Percentiles rank a stretch among this genome's conserved stretches.
phyloP scores from a whole-genome alignment of 1,139 yeast species.

The Nakaseomyces sp. region DNA sequence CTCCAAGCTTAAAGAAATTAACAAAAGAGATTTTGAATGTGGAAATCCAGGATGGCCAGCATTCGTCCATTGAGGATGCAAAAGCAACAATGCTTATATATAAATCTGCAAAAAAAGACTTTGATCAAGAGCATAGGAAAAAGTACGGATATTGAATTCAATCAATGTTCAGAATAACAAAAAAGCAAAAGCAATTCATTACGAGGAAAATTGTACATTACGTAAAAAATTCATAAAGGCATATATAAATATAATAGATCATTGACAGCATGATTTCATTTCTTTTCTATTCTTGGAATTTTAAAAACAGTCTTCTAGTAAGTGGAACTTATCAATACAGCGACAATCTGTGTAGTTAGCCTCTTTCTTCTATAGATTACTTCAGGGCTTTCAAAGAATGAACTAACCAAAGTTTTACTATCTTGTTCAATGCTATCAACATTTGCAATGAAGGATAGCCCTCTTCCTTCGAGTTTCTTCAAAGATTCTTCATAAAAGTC shows the following conservation, averaged over 20 bases:
- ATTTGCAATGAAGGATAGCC: constrained; percentile 30
- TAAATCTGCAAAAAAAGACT: constrained; percentile 50
- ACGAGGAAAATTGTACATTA: background rate
- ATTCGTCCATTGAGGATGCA: constrained; percentile 88
- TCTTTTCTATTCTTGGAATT: background rate
- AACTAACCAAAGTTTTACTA: constrained; percentile 11
- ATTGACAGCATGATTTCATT: background rate
- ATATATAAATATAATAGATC: background rate
- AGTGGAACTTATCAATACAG: constrained; percentile 16
- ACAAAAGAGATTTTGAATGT: constrained; percentile 47
- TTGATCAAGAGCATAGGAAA: constrained; percentile 34
- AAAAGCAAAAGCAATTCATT: background rate
- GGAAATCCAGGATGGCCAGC: constrained; percentile 67
- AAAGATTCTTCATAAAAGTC: constrained; percentile 22
- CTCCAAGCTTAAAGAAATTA: constrained; percentile 65
- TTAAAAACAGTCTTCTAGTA: background rate
- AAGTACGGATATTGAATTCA: background rate
- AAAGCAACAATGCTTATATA: constrained; percentile 76
- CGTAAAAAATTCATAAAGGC: constrained; percentile 1
- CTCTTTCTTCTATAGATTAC: constrained; percentile 21
- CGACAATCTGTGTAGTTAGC: constrained; percentile 16
- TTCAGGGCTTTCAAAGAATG: constrained; percentile 13
- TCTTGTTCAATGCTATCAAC: constrained; percentile 19
- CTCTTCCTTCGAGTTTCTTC: constrained; percentile 23
- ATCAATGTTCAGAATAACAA: too few relatives aligned